A percentile compares a stretch with the other conserved stretches of the same genome.
Evolutionary conservation across 345 rosid species (phyloP).

Genomic region (Populus ilicifolia): DNA sequence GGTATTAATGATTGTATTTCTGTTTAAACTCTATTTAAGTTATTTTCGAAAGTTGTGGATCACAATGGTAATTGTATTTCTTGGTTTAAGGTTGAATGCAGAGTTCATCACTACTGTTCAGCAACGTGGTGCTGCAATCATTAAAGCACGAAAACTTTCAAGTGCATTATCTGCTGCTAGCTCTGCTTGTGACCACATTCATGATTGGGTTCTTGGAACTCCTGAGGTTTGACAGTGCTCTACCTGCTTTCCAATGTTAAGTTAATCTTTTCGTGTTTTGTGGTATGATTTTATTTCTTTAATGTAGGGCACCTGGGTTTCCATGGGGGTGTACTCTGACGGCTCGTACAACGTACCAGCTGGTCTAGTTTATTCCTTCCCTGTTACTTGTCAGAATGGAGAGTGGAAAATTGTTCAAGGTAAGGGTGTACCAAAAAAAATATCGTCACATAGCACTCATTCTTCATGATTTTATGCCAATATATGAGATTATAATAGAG

Average conservation of each 20-base stretch:
- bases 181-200: conserved; percentile 97
- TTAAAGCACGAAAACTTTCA: conserved; percentile 89
- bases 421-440: conserved; percentile 20
- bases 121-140: conserved; percentile 99
- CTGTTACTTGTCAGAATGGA: conserved; percentile 79
- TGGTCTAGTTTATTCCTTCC: conserved; percentile 95
- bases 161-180: conserved; percentile 99
- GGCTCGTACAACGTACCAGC: conserved; percentile 95
- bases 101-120: conserved; percentile 88
- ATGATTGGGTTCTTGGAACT: conserved; percentile 99
- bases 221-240: conserved; percentile 58
- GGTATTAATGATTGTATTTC: conserved; percentile 38
- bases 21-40: background rate
- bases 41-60: background rate
- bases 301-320: conserved; percentile 85
- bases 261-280: background rate
- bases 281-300: background rate
- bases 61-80: background rate
- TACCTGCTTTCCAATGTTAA: background rate
- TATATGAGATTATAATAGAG: background rate
- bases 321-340: conserved; percentile 98
- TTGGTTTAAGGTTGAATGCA: conserved; percentile 63
- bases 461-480: background rate
- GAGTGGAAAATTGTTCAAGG: conserved; percentile 96
- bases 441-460: background rate